These are phyloP conservation scores for Ampelomyces quisqualis DNA, from an alignment of 2,329 filamentous ascomycete genomes.

Conservation along the genomic window DNA sequence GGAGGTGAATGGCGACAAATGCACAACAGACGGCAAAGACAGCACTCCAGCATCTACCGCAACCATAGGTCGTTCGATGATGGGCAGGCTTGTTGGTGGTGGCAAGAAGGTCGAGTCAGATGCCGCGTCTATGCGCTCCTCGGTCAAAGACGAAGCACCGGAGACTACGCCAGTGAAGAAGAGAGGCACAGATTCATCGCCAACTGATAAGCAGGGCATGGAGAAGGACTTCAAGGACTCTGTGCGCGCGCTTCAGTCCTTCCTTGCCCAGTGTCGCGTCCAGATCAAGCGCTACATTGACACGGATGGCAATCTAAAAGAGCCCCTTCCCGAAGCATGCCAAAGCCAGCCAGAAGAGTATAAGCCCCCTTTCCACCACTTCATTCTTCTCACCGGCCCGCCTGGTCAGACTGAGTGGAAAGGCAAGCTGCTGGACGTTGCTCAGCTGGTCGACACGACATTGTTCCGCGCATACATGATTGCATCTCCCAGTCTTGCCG, in stretches of 20 bases:
- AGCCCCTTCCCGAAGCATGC: conserved; percentile 54
- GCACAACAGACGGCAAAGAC: conserved; percentile 22
- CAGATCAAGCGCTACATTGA: conserved; percentile 63
- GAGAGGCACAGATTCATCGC: conserved; percentile 47
- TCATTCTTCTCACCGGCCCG: conserved; percentile 39
- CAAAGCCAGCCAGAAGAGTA: conserved; percentile 41
- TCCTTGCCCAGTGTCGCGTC: conserved; percentile 79
- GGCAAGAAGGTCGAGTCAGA: conserved; percentile 53
- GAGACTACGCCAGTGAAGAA: conserved; percentile 58
- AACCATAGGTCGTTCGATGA: conserved; percentile 44
- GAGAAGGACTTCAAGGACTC: conserved; percentile 83
- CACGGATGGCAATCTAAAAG: conserved; percentile 59
- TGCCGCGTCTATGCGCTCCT: conserved; percentile 60
- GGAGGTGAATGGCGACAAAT: conserved; percentile 28
- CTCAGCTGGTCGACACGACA: conserved; percentile 86
- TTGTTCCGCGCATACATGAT: conserved; percentile 96
- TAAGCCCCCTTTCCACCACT: conserved; percentile 48
- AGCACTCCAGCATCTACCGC: conserved; percentile 25
- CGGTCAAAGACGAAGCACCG: conserved; percentile 55
- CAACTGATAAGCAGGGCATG: conserved; percentile 57
- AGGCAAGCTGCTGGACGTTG: conserved; percentile 70
- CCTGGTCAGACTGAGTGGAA: conserved; percentile 59
- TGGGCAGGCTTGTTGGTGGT: conserved; percentile 51
- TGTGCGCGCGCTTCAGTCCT: conserved; percentile 79
- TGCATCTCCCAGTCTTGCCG: conserved; percentile 77